phyloP scores from a whole-genome alignment of 331 rosid species.

The Pyracantha coccinea region DNA sequence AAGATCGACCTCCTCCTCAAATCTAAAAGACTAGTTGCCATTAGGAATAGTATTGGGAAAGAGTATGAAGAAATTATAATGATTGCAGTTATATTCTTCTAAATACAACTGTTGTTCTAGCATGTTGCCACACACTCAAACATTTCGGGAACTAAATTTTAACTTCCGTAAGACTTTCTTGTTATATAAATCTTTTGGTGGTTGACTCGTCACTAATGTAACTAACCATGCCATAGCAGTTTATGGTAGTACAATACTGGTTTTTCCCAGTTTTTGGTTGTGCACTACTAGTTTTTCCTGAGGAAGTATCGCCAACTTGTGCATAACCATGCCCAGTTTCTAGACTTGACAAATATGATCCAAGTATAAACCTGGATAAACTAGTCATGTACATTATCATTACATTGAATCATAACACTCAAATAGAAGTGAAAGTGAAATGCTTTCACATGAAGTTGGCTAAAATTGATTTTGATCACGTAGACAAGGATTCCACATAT shows the following conservation, averaged over 20 bases:
- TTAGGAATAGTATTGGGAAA: neutral
- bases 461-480: neutral
- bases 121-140: neutral
- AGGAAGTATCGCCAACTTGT: neutral
- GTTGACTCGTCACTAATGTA: neutral
- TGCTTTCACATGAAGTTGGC: neutral
- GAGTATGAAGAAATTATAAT: neutral
- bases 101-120: neutral
- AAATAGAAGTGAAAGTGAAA: neutral
- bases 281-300: neutral
- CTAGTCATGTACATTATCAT: neutral
- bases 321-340: neutral
- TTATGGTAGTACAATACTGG: neutral
- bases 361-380: neutral
- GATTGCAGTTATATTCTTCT: neutral
- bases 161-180: neutral
- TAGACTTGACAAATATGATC: neutral
- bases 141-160: neutral
- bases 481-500: neutral
- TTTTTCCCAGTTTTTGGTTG: neutral
- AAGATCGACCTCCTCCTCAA: neutral
- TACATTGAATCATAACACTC: neutral
- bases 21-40: neutral
- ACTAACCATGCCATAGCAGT: neutral
- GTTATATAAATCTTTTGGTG: neutral